phyloP scores from a whole-genome alignment of 225 moss, liverwort and hornwort genomes.

The Pleurozium schreberi region DNA sequence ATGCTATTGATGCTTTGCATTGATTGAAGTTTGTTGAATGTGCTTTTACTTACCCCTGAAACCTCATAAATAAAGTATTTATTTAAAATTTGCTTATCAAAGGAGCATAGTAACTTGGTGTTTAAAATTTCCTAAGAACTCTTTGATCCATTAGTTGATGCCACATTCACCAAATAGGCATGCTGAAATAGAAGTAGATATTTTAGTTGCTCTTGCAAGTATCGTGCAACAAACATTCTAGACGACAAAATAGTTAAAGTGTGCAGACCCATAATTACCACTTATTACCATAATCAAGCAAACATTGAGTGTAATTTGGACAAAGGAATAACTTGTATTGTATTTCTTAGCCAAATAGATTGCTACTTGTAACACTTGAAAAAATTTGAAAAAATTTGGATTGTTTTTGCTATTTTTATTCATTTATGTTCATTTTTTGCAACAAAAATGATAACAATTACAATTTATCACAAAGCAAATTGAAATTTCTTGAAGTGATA shows the following conservation, averaged over 20 bases:
- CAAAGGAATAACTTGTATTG: background rate
- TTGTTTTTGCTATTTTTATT: too few relatives aligned
- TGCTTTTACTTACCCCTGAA: background rate
- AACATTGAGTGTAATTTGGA: background rate
- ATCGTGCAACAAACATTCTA: too few relatives aligned
- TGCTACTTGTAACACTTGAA: too few relatives aligned
- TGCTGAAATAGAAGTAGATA: too few relatives aligned
- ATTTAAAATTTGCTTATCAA: background rate
- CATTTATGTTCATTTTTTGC: too few relatives aligned
- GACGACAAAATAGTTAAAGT: background rate
- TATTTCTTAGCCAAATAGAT: background rate
- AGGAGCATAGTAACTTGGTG: background rate
- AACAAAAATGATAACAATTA: too few relatives aligned
- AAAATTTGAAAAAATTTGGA: too few relatives aligned
- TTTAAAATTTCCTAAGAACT: background rate
- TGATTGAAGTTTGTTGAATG: background rate
- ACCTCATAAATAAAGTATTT: background rate
- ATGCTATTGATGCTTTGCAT: background rate
- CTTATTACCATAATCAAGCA: background rate
- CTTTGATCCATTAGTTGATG: background rate
- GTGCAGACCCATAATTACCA: background rate
- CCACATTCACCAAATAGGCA: too few relatives aligned
- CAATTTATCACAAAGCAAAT: too few relatives aligned
- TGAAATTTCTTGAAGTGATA: too few relatives aligned
- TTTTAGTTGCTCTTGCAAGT: too few relatives aligned